Conservation (phyloP, 345 rosid genomes). For the Eutrema japonicum region DNA sequence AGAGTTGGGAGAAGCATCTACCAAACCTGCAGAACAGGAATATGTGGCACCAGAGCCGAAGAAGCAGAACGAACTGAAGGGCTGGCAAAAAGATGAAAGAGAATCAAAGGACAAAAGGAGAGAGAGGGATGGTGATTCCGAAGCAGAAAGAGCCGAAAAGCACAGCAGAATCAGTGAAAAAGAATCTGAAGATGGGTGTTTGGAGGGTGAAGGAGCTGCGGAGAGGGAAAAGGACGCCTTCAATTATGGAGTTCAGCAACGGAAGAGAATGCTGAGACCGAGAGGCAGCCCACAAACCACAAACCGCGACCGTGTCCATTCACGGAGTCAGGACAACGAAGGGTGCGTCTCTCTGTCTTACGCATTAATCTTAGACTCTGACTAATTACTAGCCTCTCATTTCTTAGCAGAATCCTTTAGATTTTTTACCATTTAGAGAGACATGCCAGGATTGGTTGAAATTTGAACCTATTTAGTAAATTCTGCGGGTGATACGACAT, state of each 20-base stretch:
- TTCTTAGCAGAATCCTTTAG: slow-evolving; percentile 20
- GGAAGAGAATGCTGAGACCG: slow-evolving; percentile 93
- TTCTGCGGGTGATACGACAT: slow-evolving; percentile 1
- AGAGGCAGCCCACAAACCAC: slow-evolving; percentile 88
- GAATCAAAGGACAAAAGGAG: slow-evolving; percentile 83
- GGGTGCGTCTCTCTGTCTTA: slow-evolving; percentile 61
- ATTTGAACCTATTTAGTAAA: slow-evolving; percentile 33
- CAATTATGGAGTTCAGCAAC: slow-evolving; percentile 88
- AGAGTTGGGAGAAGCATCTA: slow-evolving; percentile 70
- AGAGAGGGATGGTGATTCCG: slow-evolving; percentile 76
- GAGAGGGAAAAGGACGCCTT: slow-evolving; percentile 88
- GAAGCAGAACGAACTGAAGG: slow-evolving; percentile 74
- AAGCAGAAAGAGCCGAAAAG: slow-evolving; percentile 89
- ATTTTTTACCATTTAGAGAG: slow-evolving; percentile 32
- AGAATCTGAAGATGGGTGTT: slow-evolving; percentile 87
- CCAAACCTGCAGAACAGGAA: slow-evolving; percentile 66
- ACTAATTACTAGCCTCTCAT: slow-evolving; percentile 24
- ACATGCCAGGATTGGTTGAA: slow-evolving; percentile 17
- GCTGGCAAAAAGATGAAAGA: slow-evolving; percentile 69
- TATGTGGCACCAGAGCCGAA: slow-evolving; percentile 59
- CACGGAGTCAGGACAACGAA: slow-evolving; percentile 81
- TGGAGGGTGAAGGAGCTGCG: slow-evolving; percentile 75
- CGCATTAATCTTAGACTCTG: slow-evolving; percentile 26
- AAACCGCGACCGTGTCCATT: slow-evolving; percentile 67
- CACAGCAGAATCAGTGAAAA: slow-evolving; percentile 67